Evolutionary conservation across 2,329 filamentous ascomycete species (phyloP), one percentile per base, ranked within the genome.

Genomic region (Neospermospora avenae): DNA sequence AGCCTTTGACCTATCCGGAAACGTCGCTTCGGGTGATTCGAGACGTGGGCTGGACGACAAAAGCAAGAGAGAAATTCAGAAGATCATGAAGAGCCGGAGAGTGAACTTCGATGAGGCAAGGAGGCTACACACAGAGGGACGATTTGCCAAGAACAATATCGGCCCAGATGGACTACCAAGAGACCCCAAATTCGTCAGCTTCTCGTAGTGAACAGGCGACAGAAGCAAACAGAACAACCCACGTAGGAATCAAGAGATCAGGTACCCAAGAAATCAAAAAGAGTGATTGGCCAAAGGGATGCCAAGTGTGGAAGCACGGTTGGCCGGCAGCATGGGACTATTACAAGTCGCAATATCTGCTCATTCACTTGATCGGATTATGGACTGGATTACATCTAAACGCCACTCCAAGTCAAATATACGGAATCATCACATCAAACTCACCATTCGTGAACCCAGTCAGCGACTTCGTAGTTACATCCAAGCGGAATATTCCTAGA

Each of bases 161-260:
- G 91, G 87, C 1, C 82, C 89, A 4, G 95, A 99, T 75, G 95
- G 95, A 4, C 78, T 87, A 68, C 95, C 95, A 63, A 83, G 86
- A 72, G 93, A 98, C 78, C 92, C 93, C 63, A 97, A 97, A 79
- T 96, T 96, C 73, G 92, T 98, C 61, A 96, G 90, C 73, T 98
- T 98, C 76, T 71, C 69, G 46, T 72, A 65, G 60, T 45, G 46
- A 18, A 39, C 41, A 24, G 2, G 46, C 25, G 20, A 24, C 13
- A 6, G 25, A 48, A 39, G 28, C 41, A 53, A 37, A 5, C 18
- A 7, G 10, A 48, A 3, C 45, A 20, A 49, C 46, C 34, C 14
- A 22, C 16, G 31, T 2, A 42, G 39, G 1, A 42, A 18, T 7
- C n/a, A 51, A 37, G 28, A 51, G 14, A 4, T 41, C 18, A 28